A percentile compares a stretch with the other conserved stretches of the same genome.
These are phyloP conservation scores for Blastocystis sp. DNA, from an alignment of 352 stramenopile species.

Conservation along the genomic window DNA sequence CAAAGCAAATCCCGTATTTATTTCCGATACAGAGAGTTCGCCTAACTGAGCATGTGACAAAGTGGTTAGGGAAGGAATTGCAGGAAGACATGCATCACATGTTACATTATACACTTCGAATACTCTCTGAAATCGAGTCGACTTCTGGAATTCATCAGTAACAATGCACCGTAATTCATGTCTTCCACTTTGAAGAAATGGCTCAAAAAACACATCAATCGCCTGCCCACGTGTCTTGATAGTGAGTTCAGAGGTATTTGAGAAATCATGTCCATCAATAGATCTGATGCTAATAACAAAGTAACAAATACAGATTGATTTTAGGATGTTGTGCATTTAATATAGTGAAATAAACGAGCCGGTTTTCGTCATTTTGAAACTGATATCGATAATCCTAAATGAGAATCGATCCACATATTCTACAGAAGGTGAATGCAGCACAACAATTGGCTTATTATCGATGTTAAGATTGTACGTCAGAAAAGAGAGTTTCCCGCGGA, in stretches of 20 bases:
- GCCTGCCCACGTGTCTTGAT: not conserved
- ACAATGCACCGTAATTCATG: not conserved
- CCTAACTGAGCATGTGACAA: not conserved
- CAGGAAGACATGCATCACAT: not conserved
- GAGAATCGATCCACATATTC: not conserved
- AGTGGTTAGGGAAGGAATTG: not conserved
- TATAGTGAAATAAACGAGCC: constrained; percentile 10
- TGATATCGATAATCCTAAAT: constrained; percentile 32
- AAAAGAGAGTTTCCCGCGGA: constrained; percentile 23
- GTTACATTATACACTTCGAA: not conserved
- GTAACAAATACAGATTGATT: not conserved
- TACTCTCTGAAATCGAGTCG: not conserved
- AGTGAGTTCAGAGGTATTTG: not conserved
- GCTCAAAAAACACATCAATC: constrained; percentile 4
- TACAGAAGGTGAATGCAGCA: constrained; percentile 12
- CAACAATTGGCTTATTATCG: constrained; percentile 4
- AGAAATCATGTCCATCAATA: not conserved
- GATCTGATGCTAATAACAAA: not conserved
- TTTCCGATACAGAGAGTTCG: not conserved
- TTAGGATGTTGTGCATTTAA: not conserved
- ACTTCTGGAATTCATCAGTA: not conserved
- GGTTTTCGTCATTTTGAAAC: not conserved
- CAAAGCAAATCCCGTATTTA: not conserved
- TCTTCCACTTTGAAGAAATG: not conserved
- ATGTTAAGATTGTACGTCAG: constrained; percentile 37